Percentiles rank a stretch among this genome's conserved stretches.
These are phyloP conservation scores for Kodamaea kakaduensis DNA, from an alignment of 805 yeast genomes.

Conservation along the genomic window DNA sequence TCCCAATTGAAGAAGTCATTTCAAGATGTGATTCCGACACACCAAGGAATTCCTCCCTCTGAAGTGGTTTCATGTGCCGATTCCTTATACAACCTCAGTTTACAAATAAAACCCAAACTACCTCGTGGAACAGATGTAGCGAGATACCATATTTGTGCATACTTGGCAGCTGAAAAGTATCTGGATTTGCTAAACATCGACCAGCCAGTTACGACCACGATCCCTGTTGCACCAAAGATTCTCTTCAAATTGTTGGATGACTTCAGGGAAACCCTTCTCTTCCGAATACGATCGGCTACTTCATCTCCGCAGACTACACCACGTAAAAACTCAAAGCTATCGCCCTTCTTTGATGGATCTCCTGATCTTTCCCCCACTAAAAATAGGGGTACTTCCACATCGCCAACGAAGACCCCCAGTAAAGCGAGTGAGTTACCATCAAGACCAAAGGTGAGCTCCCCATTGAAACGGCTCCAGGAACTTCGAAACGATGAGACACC, in stretches of 20 bases:
- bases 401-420: conserved; percentile 12
- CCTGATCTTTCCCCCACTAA: conserved; percentile 14
- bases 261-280: conserved; percentile 40
- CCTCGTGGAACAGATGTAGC: conserved; percentile 58
- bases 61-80: conserved; percentile 38
- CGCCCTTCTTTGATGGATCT: conserved; percentile 1
- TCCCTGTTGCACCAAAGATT: conserved; percentile 54
- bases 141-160: conserved; percentile 65
- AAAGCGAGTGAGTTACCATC: conserved; percentile 14
- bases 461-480: conserved; percentile 33
- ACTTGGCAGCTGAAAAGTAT: conserved; percentile 51
- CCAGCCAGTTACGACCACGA: conserved; percentile 44
- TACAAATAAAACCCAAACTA: conserved; percentile 47
- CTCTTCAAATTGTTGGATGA: conserved; percentile 41
- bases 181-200: conserved; percentile 43
- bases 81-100: conserved; percentile 47
- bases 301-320: conserved; percentile 19
- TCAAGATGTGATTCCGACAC: conserved; percentile 48
- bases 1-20: conserved; percentile 31
- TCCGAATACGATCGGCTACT: conserved; percentile 17
- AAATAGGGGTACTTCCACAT: conserved; percentile 1
- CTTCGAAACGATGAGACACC: conserved; percentile 17
- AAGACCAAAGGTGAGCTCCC: conserved; percentile 35
- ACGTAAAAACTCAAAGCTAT: conserved; percentile 7
- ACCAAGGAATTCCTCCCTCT: conserved; percentile 42